A percentile compares a stretch with the other conserved stretches of the same genome.
Evolutionary conservation across 306 rosid genomes (phyloP).

Genomic region (Vigna trinervia): DNA sequence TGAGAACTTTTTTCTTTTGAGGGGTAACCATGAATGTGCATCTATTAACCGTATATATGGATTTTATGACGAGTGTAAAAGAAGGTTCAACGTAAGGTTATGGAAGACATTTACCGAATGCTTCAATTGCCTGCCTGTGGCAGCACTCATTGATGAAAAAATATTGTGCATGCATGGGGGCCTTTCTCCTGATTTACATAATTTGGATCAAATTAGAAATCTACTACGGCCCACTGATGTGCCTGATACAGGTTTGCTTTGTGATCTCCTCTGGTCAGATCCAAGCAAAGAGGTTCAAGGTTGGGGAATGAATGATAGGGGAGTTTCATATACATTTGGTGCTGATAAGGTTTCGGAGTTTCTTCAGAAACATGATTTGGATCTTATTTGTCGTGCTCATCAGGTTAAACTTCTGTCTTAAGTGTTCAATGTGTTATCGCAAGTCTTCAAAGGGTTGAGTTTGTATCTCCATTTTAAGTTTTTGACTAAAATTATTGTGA

Average conservation of each 20-base stretch:
- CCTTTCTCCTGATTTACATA: slow-evolving; percentile 73
- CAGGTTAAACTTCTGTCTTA: slow-evolving; percentile 65
- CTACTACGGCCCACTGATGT: slow-evolving; percentile 77
- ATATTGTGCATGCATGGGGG: slow-evolving; percentile 96
- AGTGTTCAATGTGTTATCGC: slow-evolving; percentile 28
- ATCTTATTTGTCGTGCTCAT: slow-evolving; percentile 92
- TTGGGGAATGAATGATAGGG: slow-evolving; percentile 87
- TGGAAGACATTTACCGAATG: slow-evolving; percentile 85
- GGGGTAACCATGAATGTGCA: slow-evolving; percentile 88
- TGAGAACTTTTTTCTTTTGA: slow-evolving; percentile 55
- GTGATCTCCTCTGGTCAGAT: slow-evolving; percentile 97
- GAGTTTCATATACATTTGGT: slow-evolving; percentile 87
- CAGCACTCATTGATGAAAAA: slow-evolving; percentile 84
- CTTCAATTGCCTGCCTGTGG: slow-evolving; percentile 89
- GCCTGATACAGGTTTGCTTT: slow-evolving; percentile 87
- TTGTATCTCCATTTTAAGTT: slow-evolving; percentile 38
- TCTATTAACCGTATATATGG: slow-evolving; percentile 90
- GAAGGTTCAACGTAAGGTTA: slow-evolving; percentile 81
- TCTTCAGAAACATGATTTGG: slow-evolving; percentile 88
- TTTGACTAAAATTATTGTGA: slow-evolving; percentile 2
- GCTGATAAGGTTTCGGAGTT: slow-evolving; percentile 78
- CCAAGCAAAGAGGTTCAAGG: slow-evolving; percentile 77
- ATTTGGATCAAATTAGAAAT: slow-evolving; percentile 75
- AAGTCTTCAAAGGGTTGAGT: slow-evolving; percentile 35
- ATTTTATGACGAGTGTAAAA: slow-evolving; percentile 91